Percentiles rank a stretch among this genome's conserved stretches.
These are phyloP conservation scores for Globisporangium heterothallicum DNA, from an alignment of 352 stramenopile species.

Conservation along the genomic window DNA sequence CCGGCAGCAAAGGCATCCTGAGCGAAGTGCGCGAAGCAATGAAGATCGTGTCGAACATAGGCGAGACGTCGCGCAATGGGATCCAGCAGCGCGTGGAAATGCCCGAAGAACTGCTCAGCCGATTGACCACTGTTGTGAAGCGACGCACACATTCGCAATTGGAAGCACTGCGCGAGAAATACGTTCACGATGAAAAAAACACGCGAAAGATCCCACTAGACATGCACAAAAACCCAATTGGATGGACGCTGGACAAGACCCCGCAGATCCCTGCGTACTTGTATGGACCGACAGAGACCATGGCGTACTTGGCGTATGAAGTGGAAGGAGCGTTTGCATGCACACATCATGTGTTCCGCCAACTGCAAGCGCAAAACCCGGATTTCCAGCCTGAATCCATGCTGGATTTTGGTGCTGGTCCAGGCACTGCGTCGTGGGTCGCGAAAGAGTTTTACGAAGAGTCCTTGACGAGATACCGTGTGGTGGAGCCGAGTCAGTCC, in stretches of 20 bases:
- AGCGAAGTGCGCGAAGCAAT: conserved; percentile 32
- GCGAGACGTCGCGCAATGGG: conserved; percentile 56
- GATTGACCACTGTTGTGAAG: conserved; percentile 55
- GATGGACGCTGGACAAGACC: conserved; percentile 71
- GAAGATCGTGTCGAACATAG: conserved; percentile 49
- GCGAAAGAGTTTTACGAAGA: conserved; percentile 65
- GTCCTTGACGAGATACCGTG: conserved; percentile 54
- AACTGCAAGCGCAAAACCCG: conserved; percentile 46
- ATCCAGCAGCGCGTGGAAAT: conserved; percentile 70
- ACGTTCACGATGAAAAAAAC: conserved; percentile 37
- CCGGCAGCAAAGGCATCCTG: conserved; percentile 13
- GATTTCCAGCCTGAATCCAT: conserved; percentile 60
- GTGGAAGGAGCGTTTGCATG: conserved; percentile 71
- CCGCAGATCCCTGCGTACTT: conserved; percentile 56
- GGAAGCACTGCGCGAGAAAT: conserved; percentile 52
- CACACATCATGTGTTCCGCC: conserved; percentile 59
- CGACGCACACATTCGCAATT: conserved; percentile 77
- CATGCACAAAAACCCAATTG: conserved; percentile 70
- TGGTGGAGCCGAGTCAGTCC: conserved; percentile 82
- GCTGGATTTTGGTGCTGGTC: conserved; percentile 74
- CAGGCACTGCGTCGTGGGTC: conserved; percentile 72
- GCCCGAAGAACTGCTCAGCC: conserved; percentile 52
- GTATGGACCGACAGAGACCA: conserved; percentile 69
- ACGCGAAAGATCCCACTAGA: conserved; percentile 58
- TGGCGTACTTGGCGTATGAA: conserved; percentile 70